phyloP scores from a whole-genome alignment of 1,284 basidiomycete species.

The Leccinum fallax region DNA sequence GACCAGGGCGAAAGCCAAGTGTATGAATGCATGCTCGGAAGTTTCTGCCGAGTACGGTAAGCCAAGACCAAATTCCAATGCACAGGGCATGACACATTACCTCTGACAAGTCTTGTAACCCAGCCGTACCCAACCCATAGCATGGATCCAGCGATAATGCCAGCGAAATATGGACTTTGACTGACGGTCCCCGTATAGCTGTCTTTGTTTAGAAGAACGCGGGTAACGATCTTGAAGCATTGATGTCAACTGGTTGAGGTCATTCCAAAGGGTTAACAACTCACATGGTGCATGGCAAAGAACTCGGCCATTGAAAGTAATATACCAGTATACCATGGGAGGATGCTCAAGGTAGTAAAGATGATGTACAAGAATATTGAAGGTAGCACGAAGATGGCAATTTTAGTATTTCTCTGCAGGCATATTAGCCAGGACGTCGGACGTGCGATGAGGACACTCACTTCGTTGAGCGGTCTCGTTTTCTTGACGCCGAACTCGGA shows the following conservation, averaged over 20 bases:
- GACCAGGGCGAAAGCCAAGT: constrained; percentile 74
- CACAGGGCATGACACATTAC: constrained; percentile 38
- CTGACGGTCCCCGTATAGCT: constrained; percentile 78
- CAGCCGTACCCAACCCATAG: constrained; percentile 88
- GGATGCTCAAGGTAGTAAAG: constrained; percentile 78
- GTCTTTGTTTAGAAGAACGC: constrained; percentile 77
- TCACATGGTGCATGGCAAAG: constrained; percentile 90
- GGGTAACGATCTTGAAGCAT: constrained; percentile 69
- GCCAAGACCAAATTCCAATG: not conserved
- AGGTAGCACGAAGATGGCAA: constrained; percentile 83
- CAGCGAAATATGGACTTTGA: constrained; percentile 87
- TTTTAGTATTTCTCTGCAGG: constrained; percentile 72
- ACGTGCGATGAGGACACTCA: constrained; percentile 26
- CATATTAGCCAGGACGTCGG: constrained; percentile 1
- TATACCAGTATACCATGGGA: constrained; percentile 90
- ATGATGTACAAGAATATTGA: constrained; percentile 79
- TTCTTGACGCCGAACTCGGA: constrained; percentile 75
- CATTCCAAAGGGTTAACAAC: constrained; percentile 32
- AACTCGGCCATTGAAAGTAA: constrained; percentile 84
- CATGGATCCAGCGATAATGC: constrained; percentile 86
- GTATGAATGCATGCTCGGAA: constrained; percentile 72
- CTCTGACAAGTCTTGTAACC: constrained; percentile 72
- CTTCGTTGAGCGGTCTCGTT: constrained; percentile 70
- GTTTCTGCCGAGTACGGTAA: constrained; percentile 52
- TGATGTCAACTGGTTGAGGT: constrained; percentile 1